Evolutionary conservation across 768 basidiomycete genomes (phyloP).

Genomic region (Termitomyces eurrhizus): DNA sequence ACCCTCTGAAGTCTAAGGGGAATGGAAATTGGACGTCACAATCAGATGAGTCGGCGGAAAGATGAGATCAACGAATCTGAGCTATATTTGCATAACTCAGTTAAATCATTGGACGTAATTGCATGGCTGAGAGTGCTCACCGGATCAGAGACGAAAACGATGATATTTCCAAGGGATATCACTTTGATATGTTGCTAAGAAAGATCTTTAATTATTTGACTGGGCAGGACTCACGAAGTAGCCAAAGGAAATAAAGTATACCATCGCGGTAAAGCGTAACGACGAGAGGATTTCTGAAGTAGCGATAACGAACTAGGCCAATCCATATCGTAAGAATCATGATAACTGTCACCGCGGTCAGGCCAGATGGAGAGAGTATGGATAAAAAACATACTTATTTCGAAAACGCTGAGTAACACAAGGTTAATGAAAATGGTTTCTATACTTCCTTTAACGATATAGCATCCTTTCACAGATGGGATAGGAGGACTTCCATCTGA

Average conservation of each 20-base stretch:
- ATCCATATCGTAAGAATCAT: not conserved
- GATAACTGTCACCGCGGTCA: not conserved
- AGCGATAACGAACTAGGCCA: not conserved
- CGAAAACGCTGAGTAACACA: not conserved
- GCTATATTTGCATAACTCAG: too few relatives aligned
- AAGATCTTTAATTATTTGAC: too few relatives aligned
- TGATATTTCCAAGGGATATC: not conserved
- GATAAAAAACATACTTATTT: not conserved
- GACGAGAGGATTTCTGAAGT: not conserved
- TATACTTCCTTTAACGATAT: slow-evolving; percentile 5
- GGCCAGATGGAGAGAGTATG: not conserved
- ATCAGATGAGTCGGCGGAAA: not conserved
- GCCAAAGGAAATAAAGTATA: not conserved
- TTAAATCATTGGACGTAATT: too few relatives aligned
- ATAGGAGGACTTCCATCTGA: slow-evolving; percentile 10
- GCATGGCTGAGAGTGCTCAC: not conserved
- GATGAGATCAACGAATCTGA: not conserved
- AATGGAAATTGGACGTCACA: too few relatives aligned
- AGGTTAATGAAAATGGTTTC: not conserved
- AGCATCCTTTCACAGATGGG: slow-evolving; percentile 10
- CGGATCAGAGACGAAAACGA: not conserved
- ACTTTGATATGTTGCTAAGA: not conserved
- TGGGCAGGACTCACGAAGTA: not conserved
- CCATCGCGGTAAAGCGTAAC: not conserved
- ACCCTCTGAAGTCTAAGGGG: not conserved